Evolutionary conservation across 129 eudicot genomes (phyloP).

Genomic region (Lactuca sativa): DNA sequence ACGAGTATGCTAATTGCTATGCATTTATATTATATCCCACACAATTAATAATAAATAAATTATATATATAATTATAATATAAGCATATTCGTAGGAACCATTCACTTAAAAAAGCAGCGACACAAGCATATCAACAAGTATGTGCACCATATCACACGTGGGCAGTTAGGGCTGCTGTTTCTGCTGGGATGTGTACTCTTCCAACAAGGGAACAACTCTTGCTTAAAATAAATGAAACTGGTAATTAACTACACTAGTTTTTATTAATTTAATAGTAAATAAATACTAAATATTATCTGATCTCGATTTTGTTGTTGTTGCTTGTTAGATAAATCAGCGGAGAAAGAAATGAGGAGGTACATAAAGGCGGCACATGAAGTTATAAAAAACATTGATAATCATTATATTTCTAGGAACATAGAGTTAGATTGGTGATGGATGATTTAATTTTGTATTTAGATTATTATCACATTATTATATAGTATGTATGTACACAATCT

Average conservation of each 20-base stretch:
- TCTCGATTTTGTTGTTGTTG: background rate
- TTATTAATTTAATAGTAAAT: background rate
- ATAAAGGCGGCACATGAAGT: slow-evolving; percentile 63
- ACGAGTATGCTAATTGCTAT: slow-evolving; percentile 40
- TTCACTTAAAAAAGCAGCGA: slow-evolving; percentile 74
- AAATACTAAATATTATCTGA: background rate
- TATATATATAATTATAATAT: background rate
- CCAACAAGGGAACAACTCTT: slow-evolving; percentile 91
- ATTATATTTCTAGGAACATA: slow-evolving; percentile 61
- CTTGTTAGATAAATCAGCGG: slow-evolving; percentile 75
- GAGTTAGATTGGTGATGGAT: slow-evolving; percentile 70
- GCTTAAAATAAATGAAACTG: slow-evolving; percentile 72
- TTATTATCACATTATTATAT: background rate
- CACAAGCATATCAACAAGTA: slow-evolving; percentile 69
- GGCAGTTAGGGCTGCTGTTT: slow-evolving; percentile 94
- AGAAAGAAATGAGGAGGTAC: slow-evolving; percentile 79
- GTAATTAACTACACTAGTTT: slow-evolving; percentile 26
- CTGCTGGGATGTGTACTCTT: slow-evolving; percentile 94
- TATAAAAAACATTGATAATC: slow-evolving; percentile 72
- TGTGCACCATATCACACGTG: slow-evolving; percentile 96
- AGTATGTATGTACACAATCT: slow-evolving; percentile 8
- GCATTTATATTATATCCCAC: slow-evolving; percentile 19
- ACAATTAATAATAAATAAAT: background rate
- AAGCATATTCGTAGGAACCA: slow-evolving; percentile 38
- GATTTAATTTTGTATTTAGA: slow-evolving; percentile 23